A percentile compares a stretch with the other conserved stretches of the same genome.
phyloP scores from a whole-genome alignment of 2,329 filamentous ascomycete genomes.

The Tolypocladium ovalisporum region DNA sequence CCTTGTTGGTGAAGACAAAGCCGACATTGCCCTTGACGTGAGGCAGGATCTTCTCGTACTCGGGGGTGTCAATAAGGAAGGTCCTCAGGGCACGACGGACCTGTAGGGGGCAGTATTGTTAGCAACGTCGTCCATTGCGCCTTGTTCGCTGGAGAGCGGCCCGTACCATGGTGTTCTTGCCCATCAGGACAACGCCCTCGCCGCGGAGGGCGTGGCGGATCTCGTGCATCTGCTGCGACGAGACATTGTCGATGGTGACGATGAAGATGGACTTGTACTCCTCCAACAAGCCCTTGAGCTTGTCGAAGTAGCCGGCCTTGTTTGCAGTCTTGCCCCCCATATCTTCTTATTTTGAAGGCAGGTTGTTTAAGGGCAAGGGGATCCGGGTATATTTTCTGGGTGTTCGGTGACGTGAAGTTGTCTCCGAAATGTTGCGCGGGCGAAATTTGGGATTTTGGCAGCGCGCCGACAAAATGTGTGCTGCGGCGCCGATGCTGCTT shows the following conservation, averaged over 20 bases:
- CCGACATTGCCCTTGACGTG: constrained; percentile 96
- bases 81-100: constrained; percentile 95
- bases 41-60: constrained; percentile 96
- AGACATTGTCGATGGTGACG: constrained; percentile 97
- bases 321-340: constrained; percentile 95
- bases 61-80: constrained; percentile 80
- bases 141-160: constrained; percentile 2
- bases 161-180: constrained; percentile 98
- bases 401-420: constrained; percentile 13
- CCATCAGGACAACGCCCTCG: constrained; percentile 94
- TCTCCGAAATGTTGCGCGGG: constrained; percentile 5
- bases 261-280: constrained; percentile 98
- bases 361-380: constrained; percentile 88
- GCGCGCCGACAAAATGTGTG: constrained; percentile 18
- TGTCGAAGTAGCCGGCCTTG: constrained; percentile 98
- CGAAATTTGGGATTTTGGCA: constrained; percentile 13
- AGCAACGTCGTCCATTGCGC: constrained; percentile 4
- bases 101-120: constrained; percentile 27
- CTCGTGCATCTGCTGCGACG: constrained; percentile 99
- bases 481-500: constrained; percentile 13
- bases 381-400: constrained; percentile 12
- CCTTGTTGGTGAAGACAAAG: constrained; percentile 98
- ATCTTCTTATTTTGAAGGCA: constrained; percentile 93
- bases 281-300: constrained; percentile 96
- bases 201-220: constrained; percentile 87